phyloP scores from a whole-genome alignment of 805 yeast species.

The Myxozyma lipomycoides region DNA sequence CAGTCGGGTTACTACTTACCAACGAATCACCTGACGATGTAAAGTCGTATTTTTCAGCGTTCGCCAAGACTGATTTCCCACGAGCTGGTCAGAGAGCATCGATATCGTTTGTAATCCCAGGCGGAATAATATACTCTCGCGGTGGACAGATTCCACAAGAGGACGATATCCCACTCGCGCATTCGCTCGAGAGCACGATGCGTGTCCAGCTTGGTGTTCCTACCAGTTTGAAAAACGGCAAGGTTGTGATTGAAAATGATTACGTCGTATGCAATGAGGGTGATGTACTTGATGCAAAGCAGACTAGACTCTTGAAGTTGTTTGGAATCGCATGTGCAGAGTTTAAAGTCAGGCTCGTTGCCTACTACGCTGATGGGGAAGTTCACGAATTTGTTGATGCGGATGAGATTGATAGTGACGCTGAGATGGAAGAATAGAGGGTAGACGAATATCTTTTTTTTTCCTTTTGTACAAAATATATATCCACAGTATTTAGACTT shows the following conservation, averaged over 20 bases:
- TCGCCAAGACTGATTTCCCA: slow-evolving; percentile 74
- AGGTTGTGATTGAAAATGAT: slow-evolving; percentile 70
- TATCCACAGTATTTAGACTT: neutral
- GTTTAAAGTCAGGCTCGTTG: slow-evolving; percentile 75
- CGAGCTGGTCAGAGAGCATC: slow-evolving; percentile 87
- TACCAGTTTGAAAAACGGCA: slow-evolving; percentile 84
- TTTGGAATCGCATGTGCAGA: slow-evolving; percentile 94
- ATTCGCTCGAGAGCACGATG: slow-evolving; percentile 88
- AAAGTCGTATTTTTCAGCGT: slow-evolving; percentile 76
- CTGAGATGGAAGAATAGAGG: slow-evolving; percentile 8
- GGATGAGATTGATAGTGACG: neutral
- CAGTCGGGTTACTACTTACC: slow-evolving; percentile 84
- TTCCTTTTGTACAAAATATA: neutral
- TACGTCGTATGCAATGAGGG: slow-evolving; percentile 78
- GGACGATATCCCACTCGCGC: slow-evolving; percentile 96
- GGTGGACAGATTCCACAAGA: slow-evolving; percentile 89
- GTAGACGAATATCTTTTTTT: neutral
- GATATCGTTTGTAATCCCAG: slow-evolving; percentile 78
- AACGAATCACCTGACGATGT: slow-evolving; percentile 87
- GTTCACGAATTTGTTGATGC: slow-evolving; percentile 24
- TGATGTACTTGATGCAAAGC: slow-evolving; percentile 77
- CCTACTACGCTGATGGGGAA: slow-evolving; percentile 60
- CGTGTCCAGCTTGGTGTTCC: slow-evolving; percentile 83
- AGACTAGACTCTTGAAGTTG: slow-evolving; percentile 86
- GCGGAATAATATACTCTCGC: slow-evolving; percentile 86